Evolutionary conservation across 2,329 filamentous ascomycete species (phyloP), one percentile per base, ranked within the genome.

Genomic region (Tothia fuscella): DNA sequence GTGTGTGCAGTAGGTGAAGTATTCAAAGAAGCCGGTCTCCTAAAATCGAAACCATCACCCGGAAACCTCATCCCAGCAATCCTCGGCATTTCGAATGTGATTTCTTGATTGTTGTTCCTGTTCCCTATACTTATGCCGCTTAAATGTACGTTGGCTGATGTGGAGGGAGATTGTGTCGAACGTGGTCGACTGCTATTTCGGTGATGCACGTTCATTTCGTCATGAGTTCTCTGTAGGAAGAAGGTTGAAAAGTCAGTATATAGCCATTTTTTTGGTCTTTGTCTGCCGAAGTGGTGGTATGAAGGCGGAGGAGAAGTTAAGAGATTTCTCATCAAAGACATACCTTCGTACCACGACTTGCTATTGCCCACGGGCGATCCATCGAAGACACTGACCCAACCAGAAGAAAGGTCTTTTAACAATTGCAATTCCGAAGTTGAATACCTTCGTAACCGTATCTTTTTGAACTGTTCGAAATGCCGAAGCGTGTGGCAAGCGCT

Each of bases 1-100:
- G 42, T 12, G 24, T 41, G 24, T 14, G 31, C 45, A 19, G 41
- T 42, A 22, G 26, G 30, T 26, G 20, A 24, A 3, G 39, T 14
- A n/a, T 44, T 45, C 12, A 49, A 46, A 57, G 62, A 57, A 64
- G 61, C 56, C 2, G 74, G 74, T 46, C 70, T 61, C 45, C 73
- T 61, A 47, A 63, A 71, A 47, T 77, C 74, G 33, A 66, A 59
- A 3, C 72, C 72, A 57, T 75, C 70, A n/a, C 72, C 67, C 12
- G 61, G 53, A 48, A 57, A 70, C 47, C 64, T 58, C 45, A 46
- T 46, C 31, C 44, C 42, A 37, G 39, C 38, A 26, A 50, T 49
- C 21, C 47, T 41, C 34, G 48, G 58, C 47, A 50, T 53, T 26
- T 37, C 22, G n/a, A 37, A 17, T 25, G 35, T 21, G 5, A 25